phyloP scores from a whole-genome alignment of 2,329 filamentous ascomycete genomes.

The Aphanocladium album region DNA sequence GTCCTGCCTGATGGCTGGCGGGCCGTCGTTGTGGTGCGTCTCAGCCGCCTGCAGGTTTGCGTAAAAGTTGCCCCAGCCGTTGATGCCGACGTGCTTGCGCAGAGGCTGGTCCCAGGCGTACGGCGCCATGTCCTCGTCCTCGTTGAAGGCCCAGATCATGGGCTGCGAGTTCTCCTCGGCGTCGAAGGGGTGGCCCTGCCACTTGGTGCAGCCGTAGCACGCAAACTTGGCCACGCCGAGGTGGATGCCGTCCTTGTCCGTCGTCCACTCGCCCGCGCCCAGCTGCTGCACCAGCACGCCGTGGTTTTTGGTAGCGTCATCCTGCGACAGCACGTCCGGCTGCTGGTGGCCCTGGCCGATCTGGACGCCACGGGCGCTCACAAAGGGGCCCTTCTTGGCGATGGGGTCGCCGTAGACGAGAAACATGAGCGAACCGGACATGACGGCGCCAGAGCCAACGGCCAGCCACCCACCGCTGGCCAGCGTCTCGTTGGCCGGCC shows the following conservation, averaged over 20 bases:
- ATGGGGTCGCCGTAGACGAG: slow-evolving; percentile 13
- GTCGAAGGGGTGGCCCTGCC: slow-evolving; percentile 7
- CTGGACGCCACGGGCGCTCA: slow-evolving; percentile 12
- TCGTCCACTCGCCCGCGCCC: slow-evolving; percentile 1
- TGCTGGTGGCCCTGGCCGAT: not conserved
- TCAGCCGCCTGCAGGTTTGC: slow-evolving; percentile 7
- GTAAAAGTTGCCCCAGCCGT: slow-evolving; percentile 13
- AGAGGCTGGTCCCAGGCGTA: slow-evolving; percentile 9
- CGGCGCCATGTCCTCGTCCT: slow-evolving; percentile 9
- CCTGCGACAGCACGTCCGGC: not conserved
- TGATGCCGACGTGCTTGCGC: slow-evolving; percentile 8
- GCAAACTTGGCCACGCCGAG: not conserved
- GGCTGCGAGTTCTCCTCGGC: slow-evolving; percentile 8
- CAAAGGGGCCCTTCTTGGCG: not conserved
- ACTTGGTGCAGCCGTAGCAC: slow-evolving; percentile 11
- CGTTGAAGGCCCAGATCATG: slow-evolving; percentile 12
- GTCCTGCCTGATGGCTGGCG: not conserved
- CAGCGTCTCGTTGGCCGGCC: slow-evolving; percentile 1
- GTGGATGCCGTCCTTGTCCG: not conserved
- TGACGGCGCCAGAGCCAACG: slow-evolving; percentile 10
- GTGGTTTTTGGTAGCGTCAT: not conserved
- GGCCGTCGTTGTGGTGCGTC: slow-evolving; percentile 3
- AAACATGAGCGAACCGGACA: slow-evolving; percentile 14
- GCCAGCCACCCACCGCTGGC: slow-evolving; percentile 10
- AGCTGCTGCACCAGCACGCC: slow-evolving; percentile 10